Conservation (phyloP, 805 yeast species). For the Pichia manshurica region DNA sequence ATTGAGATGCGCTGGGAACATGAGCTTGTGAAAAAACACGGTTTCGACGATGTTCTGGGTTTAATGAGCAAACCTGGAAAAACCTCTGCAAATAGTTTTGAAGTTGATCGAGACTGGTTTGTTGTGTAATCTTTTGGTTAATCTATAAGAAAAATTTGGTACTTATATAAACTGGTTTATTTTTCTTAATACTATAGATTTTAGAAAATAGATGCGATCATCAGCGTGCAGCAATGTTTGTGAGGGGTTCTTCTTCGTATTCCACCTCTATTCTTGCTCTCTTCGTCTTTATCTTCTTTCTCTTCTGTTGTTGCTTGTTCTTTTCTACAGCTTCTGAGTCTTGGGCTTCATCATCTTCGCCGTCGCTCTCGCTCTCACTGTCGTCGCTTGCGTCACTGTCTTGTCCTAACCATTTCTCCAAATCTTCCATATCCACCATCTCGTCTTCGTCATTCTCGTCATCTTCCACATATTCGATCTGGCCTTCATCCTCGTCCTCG, state of each 20-base stretch:
- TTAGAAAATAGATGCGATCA: neutral
- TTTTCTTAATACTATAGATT: too few relatives aligned
- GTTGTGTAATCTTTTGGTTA: neutral
- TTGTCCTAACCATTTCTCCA: conserved; percentile 73
- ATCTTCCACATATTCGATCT: conserved; percentile 84
- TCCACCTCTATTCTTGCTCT: conserved; percentile 60
- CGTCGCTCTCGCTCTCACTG: conserved; percentile 26
- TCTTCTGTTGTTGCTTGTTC: conserved; percentile 34
- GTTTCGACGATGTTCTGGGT: conserved; percentile 9
- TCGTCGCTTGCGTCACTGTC: conserved; percentile 23
- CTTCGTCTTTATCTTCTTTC: conserved; percentile 58
- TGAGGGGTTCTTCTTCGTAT: conserved; percentile 53
- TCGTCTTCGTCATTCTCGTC: conserved; percentile 89
- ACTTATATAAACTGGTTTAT: too few relatives aligned
- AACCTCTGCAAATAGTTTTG: neutral
- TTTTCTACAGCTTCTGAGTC: conserved; percentile 24
- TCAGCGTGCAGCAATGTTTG: conserved; percentile 22
- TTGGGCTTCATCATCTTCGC: conserved; percentile 23
- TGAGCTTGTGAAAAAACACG: conserved; percentile 26
- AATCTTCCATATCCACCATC: conserved; percentile 86
- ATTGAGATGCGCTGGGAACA: conserved; percentile 56
- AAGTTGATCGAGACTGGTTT: conserved; percentile 11
- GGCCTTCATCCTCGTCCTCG: conserved; percentile 51
- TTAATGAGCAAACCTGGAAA: neutral
- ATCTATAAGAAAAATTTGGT: neutral